Conservation (phyloP, 148 eudicot species). For the Silene uniflora region DNA sequence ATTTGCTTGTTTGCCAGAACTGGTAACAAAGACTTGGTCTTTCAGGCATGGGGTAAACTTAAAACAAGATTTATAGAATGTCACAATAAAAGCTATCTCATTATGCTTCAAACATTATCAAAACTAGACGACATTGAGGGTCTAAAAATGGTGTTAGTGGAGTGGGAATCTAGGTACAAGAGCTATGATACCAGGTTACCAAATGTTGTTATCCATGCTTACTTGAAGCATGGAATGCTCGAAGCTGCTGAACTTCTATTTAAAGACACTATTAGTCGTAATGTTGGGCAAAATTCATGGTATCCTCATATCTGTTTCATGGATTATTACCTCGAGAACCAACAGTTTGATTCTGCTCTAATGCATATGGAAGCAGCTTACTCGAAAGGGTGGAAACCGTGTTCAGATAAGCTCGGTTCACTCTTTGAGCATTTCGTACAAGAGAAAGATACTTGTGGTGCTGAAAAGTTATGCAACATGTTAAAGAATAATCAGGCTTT, state of each 20-base stretch:
- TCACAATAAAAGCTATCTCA: slow-evolving; percentile 39
- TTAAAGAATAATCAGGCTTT: slow-evolving; percentile 38
- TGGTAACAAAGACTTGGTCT: slow-evolving; percentile 40
- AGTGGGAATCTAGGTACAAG: slow-evolving; percentile 49
- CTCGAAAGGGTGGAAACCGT: slow-evolving; percentile 34
- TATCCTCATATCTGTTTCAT: slow-evolving; percentile 36
- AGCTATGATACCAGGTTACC: slow-evolving; percentile 60
- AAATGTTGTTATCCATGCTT: slow-evolving; percentile 38
- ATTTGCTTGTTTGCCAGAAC: slow-evolving; percentile 48
- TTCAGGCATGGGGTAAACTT: slow-evolving; percentile 52
- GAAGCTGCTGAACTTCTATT: slow-evolving; percentile 52
- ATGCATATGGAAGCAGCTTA: slow-evolving; percentile 46
- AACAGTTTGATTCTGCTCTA: slow-evolving; percentile 37
- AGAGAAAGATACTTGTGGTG: slow-evolving; percentile 50
- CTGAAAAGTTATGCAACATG: slow-evolving; percentile 45
- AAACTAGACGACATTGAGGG: slow-evolving; percentile 46
- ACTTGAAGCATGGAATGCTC: slow-evolving; percentile 42
- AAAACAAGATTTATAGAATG: slow-evolving; percentile 34
- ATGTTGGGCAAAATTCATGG: slow-evolving; percentile 23
- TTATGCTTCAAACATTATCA: slow-evolving; percentile 49
- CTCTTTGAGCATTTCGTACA: slow-evolving; percentile 34
- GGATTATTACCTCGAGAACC: slow-evolving; percentile 34
- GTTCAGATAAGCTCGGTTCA: slow-evolving; percentile 15
- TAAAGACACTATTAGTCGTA: slow-evolving; percentile 27
- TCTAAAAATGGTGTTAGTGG: slow-evolving; percentile 37